These are phyloP conservation scores for Penicillium sp. DNA, from an alignment of 2,329 filamentous ascomycete genomes.

Conservation along the genomic window DNA sequence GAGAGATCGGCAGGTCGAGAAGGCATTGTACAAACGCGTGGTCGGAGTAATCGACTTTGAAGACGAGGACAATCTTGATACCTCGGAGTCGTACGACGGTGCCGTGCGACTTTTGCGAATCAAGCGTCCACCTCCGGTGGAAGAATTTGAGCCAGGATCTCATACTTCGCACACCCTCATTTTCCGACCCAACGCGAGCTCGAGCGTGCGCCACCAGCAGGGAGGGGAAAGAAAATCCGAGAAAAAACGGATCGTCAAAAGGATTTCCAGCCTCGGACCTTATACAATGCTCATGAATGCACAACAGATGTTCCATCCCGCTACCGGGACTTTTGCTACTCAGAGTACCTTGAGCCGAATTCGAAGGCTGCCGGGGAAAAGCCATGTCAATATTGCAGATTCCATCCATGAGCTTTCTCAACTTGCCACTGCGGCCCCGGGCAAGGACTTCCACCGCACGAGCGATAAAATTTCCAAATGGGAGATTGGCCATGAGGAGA, in stretches of 20 bases:
- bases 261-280: slow-evolving; percentile 31
- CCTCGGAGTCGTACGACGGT: too few relatives aligned
- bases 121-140: slow-evolving; percentile 18
- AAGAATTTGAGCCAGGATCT: slow-evolving; percentile 16
- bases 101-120: slow-evolving; percentile 35
- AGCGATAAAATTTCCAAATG: slow-evolving; percentile 42
- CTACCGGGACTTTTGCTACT: slow-evolving; percentile 49
- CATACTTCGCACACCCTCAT: slow-evolving; percentile 30
- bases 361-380: background rate
- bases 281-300: slow-evolving; percentile 45
- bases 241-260: slow-evolving; percentile 12
- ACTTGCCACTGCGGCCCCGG: slow-evolving; percentile 27
- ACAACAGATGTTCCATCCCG: slow-evolving; percentile 42
- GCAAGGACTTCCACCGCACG: slow-evolving; percentile 16
- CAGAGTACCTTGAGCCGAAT: background rate
- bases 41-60: background rate
- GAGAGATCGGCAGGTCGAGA: slow-evolving; percentile 30
- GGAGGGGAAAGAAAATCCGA: background rate
- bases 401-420: slow-evolving; percentile 35
- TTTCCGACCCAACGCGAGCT: slow-evolving; percentile 21
- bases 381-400: slow-evolving; percentile 18
- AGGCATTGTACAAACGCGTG: slow-evolving; percentile 24
- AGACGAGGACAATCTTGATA: background rate
- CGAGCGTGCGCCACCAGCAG: background rate
- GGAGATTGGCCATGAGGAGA: slow-evolving; percentile 39